Evolutionary conservation across 1,284 basidiomycete genomes (phyloP).

Genomic region (Irpex rosettiformis): DNA sequence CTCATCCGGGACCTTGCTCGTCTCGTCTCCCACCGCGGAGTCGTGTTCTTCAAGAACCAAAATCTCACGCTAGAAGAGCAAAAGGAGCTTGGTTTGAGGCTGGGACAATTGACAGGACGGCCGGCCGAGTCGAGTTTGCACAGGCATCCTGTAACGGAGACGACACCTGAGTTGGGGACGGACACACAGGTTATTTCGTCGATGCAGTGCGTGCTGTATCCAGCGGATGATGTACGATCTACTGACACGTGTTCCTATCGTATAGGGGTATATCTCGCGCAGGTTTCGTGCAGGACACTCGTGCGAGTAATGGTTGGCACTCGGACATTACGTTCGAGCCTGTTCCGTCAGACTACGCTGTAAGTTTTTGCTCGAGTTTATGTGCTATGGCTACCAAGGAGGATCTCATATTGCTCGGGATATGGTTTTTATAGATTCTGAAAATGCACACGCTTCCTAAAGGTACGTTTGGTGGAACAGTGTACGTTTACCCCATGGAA

Average conservation of each 20-base stretch:
- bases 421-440: slow-evolving; percentile 39
- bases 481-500: neutral
- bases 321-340: slow-evolving; percentile 71
- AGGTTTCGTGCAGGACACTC: slow-evolving; percentile 26
- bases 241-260: neutral
- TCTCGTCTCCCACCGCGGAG: slow-evolving; percentile 64
- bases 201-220: slow-evolving; percentile 26
- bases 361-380: no score
- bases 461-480: slow-evolving; percentile 6
- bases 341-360: slow-evolving; percentile 62
- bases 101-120: slow-evolving; percentile 57
- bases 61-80: slow-evolving; percentile 42
- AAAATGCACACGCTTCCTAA: slow-evolving; percentile 56
- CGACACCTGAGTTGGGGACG: slow-evolving; percentile 42
- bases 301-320: slow-evolving; percentile 46
- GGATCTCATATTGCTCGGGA: no score
- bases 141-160: slow-evolving; percentile 61
- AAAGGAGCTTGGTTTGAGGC: slow-evolving; percentile 39
- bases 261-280: slow-evolving; percentile 38
- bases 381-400: no score
- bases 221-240: neutral
- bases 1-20: slow-evolving; percentile 47
- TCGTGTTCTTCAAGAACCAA: slow-evolving; percentile 69
- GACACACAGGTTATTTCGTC: slow-evolving; percentile 49
- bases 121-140: slow-evolving; percentile 55